These are phyloP conservation scores for Zygnema cylindricum DNA, from an alignment of 139 green algal genomes.

Conservation along the genomic window DNA sequence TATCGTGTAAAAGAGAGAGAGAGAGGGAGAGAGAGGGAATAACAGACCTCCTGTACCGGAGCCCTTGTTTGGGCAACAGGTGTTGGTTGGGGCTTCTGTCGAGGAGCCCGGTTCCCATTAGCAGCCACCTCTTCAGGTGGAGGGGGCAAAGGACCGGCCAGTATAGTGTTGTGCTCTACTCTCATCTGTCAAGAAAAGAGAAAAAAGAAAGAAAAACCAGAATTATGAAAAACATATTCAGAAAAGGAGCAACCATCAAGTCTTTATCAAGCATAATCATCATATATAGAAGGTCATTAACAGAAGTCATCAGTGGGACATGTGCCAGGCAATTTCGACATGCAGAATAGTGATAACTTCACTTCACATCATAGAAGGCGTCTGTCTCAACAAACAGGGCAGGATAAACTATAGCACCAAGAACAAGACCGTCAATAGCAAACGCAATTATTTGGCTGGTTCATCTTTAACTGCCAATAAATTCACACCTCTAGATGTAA, in stretches of 20 bases:
- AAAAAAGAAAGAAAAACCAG: background rate
- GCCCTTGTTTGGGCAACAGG: no score
- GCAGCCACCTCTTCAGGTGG: background rate
- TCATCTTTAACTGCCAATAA: no score
- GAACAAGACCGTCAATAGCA: no score
- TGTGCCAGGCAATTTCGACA: no score
- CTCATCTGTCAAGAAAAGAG: background rate
- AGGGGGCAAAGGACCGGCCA: background rate
- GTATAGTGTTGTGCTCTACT: conserved; percentile 17
- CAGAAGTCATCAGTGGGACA: background rate
- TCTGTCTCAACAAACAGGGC: no score
- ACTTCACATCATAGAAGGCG: no score
- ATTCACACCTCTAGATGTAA: no score
- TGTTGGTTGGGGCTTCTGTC: background rate
- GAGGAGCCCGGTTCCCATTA: background rate
- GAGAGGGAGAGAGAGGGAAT: no score
- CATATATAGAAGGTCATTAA: background rate
- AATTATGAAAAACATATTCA: background rate
- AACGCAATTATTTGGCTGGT: no score
- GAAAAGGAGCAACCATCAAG: background rate
- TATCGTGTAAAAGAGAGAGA: no score
- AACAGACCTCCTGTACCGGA: background rate
- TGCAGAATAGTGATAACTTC: no score
- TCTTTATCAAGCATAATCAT: background rate
- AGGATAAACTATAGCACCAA: no score